Conservation (phyloP, 1,284 basidiomycete genomes). For the Ustilago cynodontis region DNA sequence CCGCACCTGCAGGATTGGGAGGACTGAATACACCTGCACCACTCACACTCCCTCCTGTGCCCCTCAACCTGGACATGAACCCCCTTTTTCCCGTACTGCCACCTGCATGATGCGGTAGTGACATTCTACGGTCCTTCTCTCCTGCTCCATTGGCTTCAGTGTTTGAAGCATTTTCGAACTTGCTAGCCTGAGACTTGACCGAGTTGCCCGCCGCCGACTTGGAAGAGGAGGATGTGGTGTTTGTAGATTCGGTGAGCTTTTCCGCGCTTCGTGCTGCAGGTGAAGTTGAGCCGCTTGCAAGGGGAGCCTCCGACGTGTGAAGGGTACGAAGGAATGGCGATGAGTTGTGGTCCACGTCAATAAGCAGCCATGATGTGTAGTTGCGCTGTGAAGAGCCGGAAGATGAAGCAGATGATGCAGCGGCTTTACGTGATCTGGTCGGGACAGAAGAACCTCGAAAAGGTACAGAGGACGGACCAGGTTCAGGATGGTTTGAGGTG, state of each 20-base stretch:
- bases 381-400: not conserved
- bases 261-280: constrained; percentile 28
- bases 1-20: not conserved
- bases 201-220: not conserved
- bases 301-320: not conserved
- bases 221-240: constrained; percentile 5
- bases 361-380: constrained; percentile 39
- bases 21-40: constrained; percentile 18
- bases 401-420: constrained; percentile 3
- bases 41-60: constrained; percentile 20
- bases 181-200: constrained; percentile 28
- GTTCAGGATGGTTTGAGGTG: constrained; percentile 19
- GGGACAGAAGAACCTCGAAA: constrained; percentile 35
- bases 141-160: not conserved
- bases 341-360: constrained; percentile 33
- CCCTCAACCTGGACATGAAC: constrained; percentile 42
- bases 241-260: constrained; percentile 36
- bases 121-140: constrained; percentile 36
- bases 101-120: constrained; percentile 13
- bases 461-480: constrained; percentile 32
- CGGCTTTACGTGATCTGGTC: constrained; percentile 18
- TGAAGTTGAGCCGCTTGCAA: constrained; percentile 17
- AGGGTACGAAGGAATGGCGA: constrained; percentile 30
- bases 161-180: constrained; percentile 21
- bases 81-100: constrained; percentile 22